phyloP scores from a whole-genome alignment of 805 yeast genomes.

The Barnettozyma californica region DNA sequence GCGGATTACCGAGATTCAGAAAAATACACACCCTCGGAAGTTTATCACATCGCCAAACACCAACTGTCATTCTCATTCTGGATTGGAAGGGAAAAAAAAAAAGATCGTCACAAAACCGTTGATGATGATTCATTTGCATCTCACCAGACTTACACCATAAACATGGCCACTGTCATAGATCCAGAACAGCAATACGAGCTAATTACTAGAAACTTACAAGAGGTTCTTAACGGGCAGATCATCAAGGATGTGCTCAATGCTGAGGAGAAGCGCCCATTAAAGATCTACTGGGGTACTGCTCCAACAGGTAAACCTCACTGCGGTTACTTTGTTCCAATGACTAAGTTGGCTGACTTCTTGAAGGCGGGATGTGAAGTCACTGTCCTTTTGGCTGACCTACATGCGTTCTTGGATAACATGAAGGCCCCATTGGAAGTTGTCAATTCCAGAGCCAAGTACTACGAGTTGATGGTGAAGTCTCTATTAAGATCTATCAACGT shows the following conservation, averaged over 20 bases:
- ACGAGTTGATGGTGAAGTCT: slow-evolving; percentile 77
- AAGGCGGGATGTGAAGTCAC: slow-evolving; percentile 95
- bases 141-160: neutral
- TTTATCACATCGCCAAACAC: neutral
- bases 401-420: slow-evolving; percentile 97
- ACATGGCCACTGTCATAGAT: slow-evolving; percentile 26
- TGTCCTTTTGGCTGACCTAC: slow-evolving; percentile 89
- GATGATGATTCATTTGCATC: neutral
- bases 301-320: slow-evolving; percentile 99
- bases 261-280: slow-evolving; percentile 76
- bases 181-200: slow-evolving; percentile 64
- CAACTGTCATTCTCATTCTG: neutral
- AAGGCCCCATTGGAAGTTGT: slow-evolving; percentile 95
- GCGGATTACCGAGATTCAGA: too few relatives aligned
- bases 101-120: neutral
- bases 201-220: slow-evolving; percentile 85
- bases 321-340: slow-evolving; percentile 98
- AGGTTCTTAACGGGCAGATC: slow-evolving; percentile 63
- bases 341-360: slow-evolving; percentile 89
- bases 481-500: slow-evolving; percentile 83
- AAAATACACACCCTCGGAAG: neutral
- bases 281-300: slow-evolving; percentile 98
- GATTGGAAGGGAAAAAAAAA: too few relatives aligned
- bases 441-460: slow-evolving; percentile 81
- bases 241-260: slow-evolving; percentile 62